These are phyloP conservation scores for Gossypium herbaceum DNA, from an alignment of 345 rosid species.

Conservation along the genomic window DNA sequence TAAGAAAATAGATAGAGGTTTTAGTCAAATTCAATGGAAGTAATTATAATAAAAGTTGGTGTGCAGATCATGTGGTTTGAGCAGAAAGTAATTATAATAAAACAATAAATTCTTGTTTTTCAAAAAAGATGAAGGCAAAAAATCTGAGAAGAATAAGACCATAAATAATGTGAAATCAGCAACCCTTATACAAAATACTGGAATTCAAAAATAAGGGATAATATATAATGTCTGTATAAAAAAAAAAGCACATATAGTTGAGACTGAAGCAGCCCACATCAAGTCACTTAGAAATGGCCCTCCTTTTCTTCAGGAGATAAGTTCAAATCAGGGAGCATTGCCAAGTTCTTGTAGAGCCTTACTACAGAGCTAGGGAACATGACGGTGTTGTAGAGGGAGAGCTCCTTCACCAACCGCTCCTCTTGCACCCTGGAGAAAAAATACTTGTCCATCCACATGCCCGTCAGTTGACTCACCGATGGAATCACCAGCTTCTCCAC, in stretches of 20 bases:
- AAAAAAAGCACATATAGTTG: no score
- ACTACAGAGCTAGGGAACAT: constrained; percentile 16
- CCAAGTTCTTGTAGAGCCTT: constrained; percentile 22
- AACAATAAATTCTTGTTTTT: no score
- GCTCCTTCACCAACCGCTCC: neutral
- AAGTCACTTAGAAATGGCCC: neutral
- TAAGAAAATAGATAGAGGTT: neutral
- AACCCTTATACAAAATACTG: no score
- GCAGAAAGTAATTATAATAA: neutral
- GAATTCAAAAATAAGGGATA: no score
- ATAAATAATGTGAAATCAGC: no score
- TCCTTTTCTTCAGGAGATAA: neutral
- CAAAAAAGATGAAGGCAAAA: no score
- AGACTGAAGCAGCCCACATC: no score
- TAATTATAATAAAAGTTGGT: neutral
- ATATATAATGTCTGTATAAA: no score
- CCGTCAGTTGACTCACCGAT: constrained; percentile 4
- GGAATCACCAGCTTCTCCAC: constrained; percentile 31
- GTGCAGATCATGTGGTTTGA: neutral
- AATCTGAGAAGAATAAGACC: no score
- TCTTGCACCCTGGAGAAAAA: constrained; percentile 5
- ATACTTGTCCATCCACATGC: constrained; percentile 21
- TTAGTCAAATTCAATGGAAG: neutral
- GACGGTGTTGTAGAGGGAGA: neutral
- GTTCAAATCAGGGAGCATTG: constrained; percentile 1